Evolutionary conservation across 805 yeast species (phyloP), one percentile per base, ranked within the genome.

Genomic region (Barnettozyma pratensis): DNA sequence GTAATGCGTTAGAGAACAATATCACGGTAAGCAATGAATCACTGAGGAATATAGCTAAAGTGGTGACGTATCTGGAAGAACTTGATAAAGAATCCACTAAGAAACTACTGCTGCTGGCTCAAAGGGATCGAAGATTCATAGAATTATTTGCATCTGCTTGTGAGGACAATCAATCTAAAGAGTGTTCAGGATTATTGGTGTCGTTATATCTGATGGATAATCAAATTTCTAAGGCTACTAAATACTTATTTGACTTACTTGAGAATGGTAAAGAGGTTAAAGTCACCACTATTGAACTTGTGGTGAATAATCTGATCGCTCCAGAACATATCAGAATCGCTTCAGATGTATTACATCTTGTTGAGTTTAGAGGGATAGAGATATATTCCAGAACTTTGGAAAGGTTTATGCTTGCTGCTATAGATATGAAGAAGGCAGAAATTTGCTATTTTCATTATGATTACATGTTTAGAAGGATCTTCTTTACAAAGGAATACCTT

Each of bases 381-480:
- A 25, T 58, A 5, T 53, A 46, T 29, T 50, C 62, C 11, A 44
- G 60, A 19, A 53, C 61, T 0, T 43, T 42, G 19, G 27, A 51
- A 1, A 39, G 32, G 6, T 47, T 59, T 1, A 19, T 58, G 1
- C 37, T 49, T 6, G 48, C 45, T 27, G 52, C 53, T 8, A 48
- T 57, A 12, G 41, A 41, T 5, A 31, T 45, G 3, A 49, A 51
- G 8, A 39, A 53, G 7, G 35, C 29, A 1, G 40, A 44, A 0
- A 14, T 53, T 6, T 46, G 52, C 31, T 3, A 9, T 7, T 41
- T 43, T 7, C 46, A 50, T 14, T 50, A 54, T 30, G 42, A 37
- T 7, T 29, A 26, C 6, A 45, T 57, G 3, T 6, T 54, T 5
- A n/a, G 45, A 1, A 45, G 39, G 4, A 42, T 50, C 6, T 54